Evolutionary conservation across 805 yeast species (phyloP), one percentile per base, ranked within the genome.

Genomic region (Pichia eremophila): DNA sequence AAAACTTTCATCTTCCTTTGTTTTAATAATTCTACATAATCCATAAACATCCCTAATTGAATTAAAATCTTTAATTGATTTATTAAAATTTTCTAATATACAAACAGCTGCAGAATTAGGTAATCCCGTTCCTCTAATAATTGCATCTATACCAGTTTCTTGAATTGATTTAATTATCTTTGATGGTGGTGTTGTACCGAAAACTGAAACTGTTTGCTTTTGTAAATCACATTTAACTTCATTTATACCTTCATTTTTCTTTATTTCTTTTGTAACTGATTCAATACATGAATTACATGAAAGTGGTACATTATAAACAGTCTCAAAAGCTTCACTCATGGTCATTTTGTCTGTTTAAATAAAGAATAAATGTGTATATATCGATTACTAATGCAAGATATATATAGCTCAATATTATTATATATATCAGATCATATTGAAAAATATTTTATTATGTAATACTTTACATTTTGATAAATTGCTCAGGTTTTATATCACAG

Each of bases 91-190:
- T 61, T 91, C 98, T 48, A 90, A 66, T 43, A 90, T 90, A 54
- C 93, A 80, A 32, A 90, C 98, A 0, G 96, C 96, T 0, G 97
- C 95, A 18, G 85, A 75, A 62, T 90, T 83, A 17, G 95, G 83
- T 48, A 71, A 74, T 4, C 97, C 97, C 0, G 96, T 79, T 8
- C 98, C 98, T 50, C 98, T 73, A 25, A 91, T 83, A 53, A 91
- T 86, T 4, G 96, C 96, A 59, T 91, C 97, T 53, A 80, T 77
- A 1, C 97, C 96, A 3, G 82, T 79, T 2, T 59, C 59, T 62
- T 84, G 90, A 48, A 91, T 77, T 0, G 85, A 77, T 45, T 68
- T 67, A 37, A 89, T 81, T 37, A 90, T 76, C 14, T 63, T 65
- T 2, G 95, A 85, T 1, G 98, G 98, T 6, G 96, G 81, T 4